Percentiles rank a stretch among this genome's conserved stretches.
Conservation (phyloP, 139 green algal species). For the Gonium pectorale region DNA sequence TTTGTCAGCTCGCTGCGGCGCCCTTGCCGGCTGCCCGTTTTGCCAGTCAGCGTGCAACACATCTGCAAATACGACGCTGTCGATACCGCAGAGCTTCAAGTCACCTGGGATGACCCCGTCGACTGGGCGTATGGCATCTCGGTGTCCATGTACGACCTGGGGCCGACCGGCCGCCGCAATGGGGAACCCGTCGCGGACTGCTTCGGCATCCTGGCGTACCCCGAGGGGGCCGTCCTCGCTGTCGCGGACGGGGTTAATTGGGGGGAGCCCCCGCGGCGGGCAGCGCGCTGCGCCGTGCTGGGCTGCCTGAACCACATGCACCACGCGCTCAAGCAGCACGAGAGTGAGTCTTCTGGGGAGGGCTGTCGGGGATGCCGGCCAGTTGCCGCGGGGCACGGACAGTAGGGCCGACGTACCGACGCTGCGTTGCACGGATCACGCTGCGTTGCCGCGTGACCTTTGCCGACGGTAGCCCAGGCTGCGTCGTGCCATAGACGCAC, state of each 20-base stretch:
- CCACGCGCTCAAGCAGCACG: conserved; percentile 38
- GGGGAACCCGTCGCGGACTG: conserved; percentile 67
- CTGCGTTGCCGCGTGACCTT: too few relatives aligned
- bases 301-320: conserved; percentile 50
- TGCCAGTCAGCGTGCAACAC: too few relatives aligned
- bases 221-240: conserved; percentile 41
- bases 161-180: conserved; percentile 44
- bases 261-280: conserved; percentile 49
- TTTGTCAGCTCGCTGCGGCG: too few relatives aligned
- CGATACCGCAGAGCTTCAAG: not conserved
- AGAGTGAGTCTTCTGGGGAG: conserved; percentile 34
- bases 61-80: not conserved
- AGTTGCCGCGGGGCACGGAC: too few relatives aligned
- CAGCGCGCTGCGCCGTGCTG: conserved; percentile 57
- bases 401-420: too few relatives aligned
- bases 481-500: too few relatives aligned
- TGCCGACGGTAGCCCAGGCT: too few relatives aligned
- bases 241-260: conserved; percentile 65
- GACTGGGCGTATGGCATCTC: conserved; percentile 52
- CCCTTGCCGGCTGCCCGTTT: not conserved
- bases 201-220: conserved; percentile 50
- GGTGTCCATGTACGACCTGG: conserved; percentile 59
- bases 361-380: too few relatives aligned
- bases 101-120: conserved; percentile 31
- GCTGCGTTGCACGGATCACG: too few relatives aligned